phyloP scores from a whole-genome alignment of 768 basidiomycete genomes.

The Amanita rubescens region DNA sequence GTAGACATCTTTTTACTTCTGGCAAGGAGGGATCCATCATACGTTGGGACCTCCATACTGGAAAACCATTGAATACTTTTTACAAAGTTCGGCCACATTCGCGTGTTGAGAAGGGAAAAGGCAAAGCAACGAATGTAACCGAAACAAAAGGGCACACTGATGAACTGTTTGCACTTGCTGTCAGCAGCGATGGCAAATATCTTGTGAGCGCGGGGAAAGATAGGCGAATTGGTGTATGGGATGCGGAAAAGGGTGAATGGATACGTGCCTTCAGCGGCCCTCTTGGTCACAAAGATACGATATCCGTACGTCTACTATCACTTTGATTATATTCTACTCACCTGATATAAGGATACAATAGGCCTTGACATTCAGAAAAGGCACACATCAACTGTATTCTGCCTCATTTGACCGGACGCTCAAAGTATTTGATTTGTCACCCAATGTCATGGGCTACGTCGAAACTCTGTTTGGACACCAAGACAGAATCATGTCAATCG shows the following conservation, averaged over 20 bases:
- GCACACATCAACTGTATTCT: conserved; percentile 66
- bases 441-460: conserved; percentile 80
- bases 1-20: conserved; percentile 72
- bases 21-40: conserved; percentile 89
- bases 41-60: conserved; percentile 72
- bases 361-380: conserved; percentile 72
- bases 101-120: conserved; percentile 48
- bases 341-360: conserved; percentile 19
- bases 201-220: conserved; percentile 88
- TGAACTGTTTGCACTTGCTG: conserved; percentile 75
- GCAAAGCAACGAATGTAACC: conserved; percentile 29
- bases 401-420: conserved; percentile 83
- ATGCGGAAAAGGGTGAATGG: conserved; percentile 69
- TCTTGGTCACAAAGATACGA: conserved; percentile 47
- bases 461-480: conserved; percentile 98
- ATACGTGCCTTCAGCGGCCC: conserved; percentile 76
- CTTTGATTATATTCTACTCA: conserved; percentile 3
- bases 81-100: conserved; percentile 46
- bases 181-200: conserved; percentile 79
- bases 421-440: conserved; percentile 73
- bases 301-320: conserved; percentile 23
- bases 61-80: conserved; percentile 50
- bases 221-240: conserved; percentile 79
- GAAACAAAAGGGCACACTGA: conserved; percentile 74
- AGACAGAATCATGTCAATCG: conserved; percentile 72